Evolutionary conservation across 345 rosid genomes (phyloP).

Genomic region (Arabis alpina): DNA sequence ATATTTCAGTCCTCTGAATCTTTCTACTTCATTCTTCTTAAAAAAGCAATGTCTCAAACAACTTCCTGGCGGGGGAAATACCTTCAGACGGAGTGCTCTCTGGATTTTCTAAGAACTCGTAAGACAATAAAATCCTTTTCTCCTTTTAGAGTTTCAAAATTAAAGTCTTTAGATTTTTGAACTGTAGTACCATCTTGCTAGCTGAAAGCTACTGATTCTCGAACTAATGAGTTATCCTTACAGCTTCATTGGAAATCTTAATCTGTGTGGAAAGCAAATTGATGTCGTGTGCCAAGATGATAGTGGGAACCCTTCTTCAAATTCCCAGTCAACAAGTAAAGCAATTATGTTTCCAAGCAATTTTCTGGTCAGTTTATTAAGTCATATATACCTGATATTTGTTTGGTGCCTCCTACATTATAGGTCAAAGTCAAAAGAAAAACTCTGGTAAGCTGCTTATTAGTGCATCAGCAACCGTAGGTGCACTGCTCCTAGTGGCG

Average conservation of each 20-base stretch:
- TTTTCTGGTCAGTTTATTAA: constrained; percentile 1
- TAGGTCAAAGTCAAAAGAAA: constrained; percentile 74
- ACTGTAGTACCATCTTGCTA: not conserved
- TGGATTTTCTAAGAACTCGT: constrained; percentile 73
- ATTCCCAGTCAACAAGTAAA: constrained; percentile 58
- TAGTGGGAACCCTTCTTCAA: constrained; percentile 52
- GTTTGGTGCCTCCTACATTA: constrained; percentile 39
- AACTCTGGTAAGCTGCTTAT: constrained; percentile 82
- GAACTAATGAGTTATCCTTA: constrained; percentile 32
- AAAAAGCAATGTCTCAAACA: constrained; percentile 83
- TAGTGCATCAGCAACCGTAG: constrained; percentile 94
- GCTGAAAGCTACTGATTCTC: constrained; percentile 18
- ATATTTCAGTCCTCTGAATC: constrained; percentile 11
- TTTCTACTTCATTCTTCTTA: constrained; percentile 29
- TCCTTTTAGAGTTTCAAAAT: not conserved
- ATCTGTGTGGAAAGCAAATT: constrained; percentile 84
- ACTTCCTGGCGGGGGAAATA: constrained; percentile 79
- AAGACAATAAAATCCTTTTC: constrained; percentile 44
- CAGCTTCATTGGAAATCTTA: constrained; percentile 83
- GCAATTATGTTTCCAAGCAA: not conserved
- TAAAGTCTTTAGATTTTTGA: not conserved
- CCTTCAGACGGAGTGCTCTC: constrained; percentile 73
- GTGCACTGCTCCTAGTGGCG: constrained; percentile 93
- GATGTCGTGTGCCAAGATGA: constrained; percentile 62
- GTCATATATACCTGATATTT: constrained; percentile 1